Evolutionary conservation across 192 early-diverging fungal species (phyloP), one percentile per base, ranked within the genome.

Genomic region (Phlyctochytrium planicorne): DNA sequence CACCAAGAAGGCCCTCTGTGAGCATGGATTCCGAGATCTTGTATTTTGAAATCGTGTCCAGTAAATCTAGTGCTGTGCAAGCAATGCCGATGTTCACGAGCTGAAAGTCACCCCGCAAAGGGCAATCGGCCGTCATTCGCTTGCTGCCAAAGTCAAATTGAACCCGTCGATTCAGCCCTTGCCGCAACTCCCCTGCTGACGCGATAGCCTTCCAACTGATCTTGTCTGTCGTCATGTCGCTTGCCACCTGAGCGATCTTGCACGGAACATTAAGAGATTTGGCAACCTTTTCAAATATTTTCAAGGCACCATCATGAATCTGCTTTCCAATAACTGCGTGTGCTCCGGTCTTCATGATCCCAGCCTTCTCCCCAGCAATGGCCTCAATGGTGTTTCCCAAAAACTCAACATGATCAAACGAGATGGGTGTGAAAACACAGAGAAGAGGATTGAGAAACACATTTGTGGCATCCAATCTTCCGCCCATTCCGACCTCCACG

Each of bases 401-500:
- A 30, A 91, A 72, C 25, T 84, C 86, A 20, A 87, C 67, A 62
- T 95, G 93, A 65, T 95, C 93, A 62, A 88, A 53, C 10, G 87
- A 90, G 36, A 95, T 84, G 0, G 86, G 65, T 14, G 89, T 85
- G 23, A 95, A 81, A 4, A 91, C 78, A 27, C 79, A 81, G 23
- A 74, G 75, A 4, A 75, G 63, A 0, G 83, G 76, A 0, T 73
- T 34, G 2, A 70, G 62, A 71, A 90, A 85, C 0, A 94, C 88
- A 68, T 93, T 95, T 0, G 93, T 95, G 0, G 93, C 93, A 59
- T 95, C 93, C 32, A 89, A 68, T n/a, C 69, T 62, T 25, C 91
- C 93, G 30, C 91, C 92, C 69, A 93, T 57, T 0, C 93, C 92
- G n/a, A 92, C 91, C 68, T 95, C 93, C 16, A 95, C 71, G 2